Evolutionary conservation across 2,329 filamentous ascomycete genomes (phyloP).

Genomic region (Zalaria obscura): DNA sequence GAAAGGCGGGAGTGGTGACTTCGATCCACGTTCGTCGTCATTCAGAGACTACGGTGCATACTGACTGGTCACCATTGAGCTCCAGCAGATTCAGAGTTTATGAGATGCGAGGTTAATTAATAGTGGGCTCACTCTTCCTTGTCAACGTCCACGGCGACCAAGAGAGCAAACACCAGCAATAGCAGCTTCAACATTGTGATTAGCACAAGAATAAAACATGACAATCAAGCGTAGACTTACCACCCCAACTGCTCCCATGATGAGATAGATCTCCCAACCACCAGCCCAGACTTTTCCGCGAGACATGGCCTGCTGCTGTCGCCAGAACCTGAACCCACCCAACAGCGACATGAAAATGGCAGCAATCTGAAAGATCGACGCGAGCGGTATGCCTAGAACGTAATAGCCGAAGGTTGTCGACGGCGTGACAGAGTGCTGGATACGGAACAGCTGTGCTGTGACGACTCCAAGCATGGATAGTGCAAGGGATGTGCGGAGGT

Average conservation of each 20-base stretch:
- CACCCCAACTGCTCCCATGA: slow-evolving; percentile 31
- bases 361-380: slow-evolving; percentile 31
- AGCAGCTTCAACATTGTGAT: slow-evolving; percentile 6
- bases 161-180: slow-evolving; percentile 9
- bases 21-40: no score
- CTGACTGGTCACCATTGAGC: no score
- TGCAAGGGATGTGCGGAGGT: slow-evolving; percentile 56
- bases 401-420: slow-evolving; percentile 42
- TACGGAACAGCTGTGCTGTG: slow-evolving; percentile 53
- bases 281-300: slow-evolving; percentile 42
- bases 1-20: no score
- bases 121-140: background rate
- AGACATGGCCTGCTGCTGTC: slow-evolving; percentile 44
- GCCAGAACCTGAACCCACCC: slow-evolving; percentile 46
- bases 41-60: no score
- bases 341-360: slow-evolving; percentile 36
- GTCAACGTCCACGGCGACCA: slow-evolving; percentile 9
- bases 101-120: no score
- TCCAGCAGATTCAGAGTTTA: no score
- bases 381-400: slow-evolving; percentile 45
- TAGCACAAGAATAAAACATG: background rate
- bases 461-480: slow-evolving; percentile 53
- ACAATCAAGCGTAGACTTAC: slow-evolving; percentile 25
- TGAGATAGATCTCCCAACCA: slow-evolving; percentile 42
- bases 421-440: slow-evolving; percentile 35